Conservation (phyloP, 345 rosid genomes). For the Orychophragmus violaceus region DNA sequence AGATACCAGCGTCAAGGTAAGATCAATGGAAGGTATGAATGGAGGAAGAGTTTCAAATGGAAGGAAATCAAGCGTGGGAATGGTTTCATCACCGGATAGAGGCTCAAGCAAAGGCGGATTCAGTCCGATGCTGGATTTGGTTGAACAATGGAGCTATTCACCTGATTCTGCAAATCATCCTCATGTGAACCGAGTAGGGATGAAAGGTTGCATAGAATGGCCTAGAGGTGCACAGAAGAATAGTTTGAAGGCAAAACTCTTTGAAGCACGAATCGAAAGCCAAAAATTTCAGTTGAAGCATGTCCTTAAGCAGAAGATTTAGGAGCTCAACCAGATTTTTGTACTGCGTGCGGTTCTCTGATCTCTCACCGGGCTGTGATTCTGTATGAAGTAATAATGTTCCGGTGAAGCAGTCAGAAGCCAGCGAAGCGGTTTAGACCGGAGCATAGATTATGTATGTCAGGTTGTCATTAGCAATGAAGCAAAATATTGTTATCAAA, state of each 20-base stretch:
- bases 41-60: constrained; percentile 68
- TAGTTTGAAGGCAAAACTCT: constrained; percentile 85
- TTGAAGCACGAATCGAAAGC: constrained; percentile 87
- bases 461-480: constrained; percentile 22
- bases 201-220: constrained; percentile 99
- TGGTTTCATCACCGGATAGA: constrained; percentile 59
- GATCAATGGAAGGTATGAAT: constrained; percentile 62
- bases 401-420: constrained; percentile 18
- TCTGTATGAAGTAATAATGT: constrained; percentile 33
- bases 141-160: constrained; percentile 68
- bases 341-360: background rate
- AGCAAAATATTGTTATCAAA: constrained; percentile 8
- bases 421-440: background rate
- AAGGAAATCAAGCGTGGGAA: constrained; percentile 55
- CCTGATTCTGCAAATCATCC: constrained; percentile 73
- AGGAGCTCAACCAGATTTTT: constrained; percentile 20
- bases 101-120: constrained; percentile 58
- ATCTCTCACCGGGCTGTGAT: constrained; percentile 32
- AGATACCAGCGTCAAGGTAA: constrained; percentile 57
- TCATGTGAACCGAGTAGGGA: constrained; percentile 58
- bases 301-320: constrained; percentile 87
- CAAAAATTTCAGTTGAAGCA: constrained; percentile 84
- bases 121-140: constrained; percentile 56
- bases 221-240: constrained; percentile 71
- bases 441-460: constrained; percentile 20